A percentile compares a stretch with the other conserved stretches of the same genome.
Conservation (phyloP, 768 basidiomycete species). For the Lactarius indigo region DNA sequence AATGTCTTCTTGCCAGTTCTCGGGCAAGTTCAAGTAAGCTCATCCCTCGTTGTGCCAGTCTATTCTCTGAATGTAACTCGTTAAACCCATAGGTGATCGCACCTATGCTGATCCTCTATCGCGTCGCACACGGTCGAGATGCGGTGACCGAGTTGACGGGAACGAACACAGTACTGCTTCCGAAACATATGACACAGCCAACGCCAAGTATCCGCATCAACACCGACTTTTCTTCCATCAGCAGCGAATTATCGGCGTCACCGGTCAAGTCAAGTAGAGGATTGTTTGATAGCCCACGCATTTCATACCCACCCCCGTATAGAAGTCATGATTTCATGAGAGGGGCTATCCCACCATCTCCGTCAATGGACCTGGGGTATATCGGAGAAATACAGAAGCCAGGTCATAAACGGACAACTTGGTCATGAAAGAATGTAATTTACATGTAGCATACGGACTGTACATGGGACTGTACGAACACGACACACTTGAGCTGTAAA, state of each 20-base stretch:
- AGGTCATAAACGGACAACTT: not conserved
- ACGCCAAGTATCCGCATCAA: not conserved
- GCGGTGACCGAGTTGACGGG: not conserved
- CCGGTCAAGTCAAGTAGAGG: constrained; percentile 3
- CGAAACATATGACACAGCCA: not conserved
- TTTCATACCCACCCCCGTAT: constrained; percentile 6
- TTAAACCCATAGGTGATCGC: constrained; percentile 15
- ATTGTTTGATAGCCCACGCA: not conserved
- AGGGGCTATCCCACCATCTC: constrained; percentile 6
- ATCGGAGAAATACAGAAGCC: not conserved
- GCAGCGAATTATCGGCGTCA: not conserved
- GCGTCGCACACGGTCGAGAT: constrained; percentile 19
- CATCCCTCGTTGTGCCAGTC: not conserved
- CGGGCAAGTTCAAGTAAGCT: constrained; percentile 23
- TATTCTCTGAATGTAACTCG: not conserved
- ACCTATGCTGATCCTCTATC: constrained; percentile 24
- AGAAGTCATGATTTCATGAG: not conserved
- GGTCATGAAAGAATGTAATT: not conserved
- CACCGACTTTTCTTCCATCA: not conserved
- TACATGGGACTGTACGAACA: not conserved
- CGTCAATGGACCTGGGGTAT: not conserved
- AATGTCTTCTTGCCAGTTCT: constrained; percentile 24
- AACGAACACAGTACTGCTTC: not conserved
- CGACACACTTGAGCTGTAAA: not conserved
- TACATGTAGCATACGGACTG: not conserved